Base-by-base conservation (phyloP, 2,329 filamentous ascomycete genomes). In the Nemania sp. region DNA sequence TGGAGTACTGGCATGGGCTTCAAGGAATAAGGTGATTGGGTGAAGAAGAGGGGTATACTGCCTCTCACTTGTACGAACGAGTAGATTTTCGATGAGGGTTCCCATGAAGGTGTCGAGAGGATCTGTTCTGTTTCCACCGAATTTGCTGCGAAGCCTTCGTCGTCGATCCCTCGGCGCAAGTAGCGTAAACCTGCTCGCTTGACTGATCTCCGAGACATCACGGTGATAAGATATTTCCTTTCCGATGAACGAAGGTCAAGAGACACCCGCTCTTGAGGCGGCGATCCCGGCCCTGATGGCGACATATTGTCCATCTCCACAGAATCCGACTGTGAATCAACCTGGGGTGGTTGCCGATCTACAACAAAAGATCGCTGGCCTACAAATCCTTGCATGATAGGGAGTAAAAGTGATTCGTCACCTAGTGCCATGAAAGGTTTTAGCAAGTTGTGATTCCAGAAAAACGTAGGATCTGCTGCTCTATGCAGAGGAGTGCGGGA, bases 71-170 rank as follows among this genome's bases (percentile, higher is more conserved):
- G 94, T 3, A 95, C 75, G 64, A 96, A 95, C 0, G 91, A 96
- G 69, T 90, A 89, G 2, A 87, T 78, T 61, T 84, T 90, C 2
- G 72, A 76, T 0, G 78, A 73, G 0, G 79, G 68, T 15, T 84
- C 79, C 84, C 89, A 92, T 1, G 79, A 78, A 2, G 84, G 77
- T 0, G 82, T 81, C 0, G 90, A 94, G 2, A 99, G 78, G 8
- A 99, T 88, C 71, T 99, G 94, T 68, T 99, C 94, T 0, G 93
- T 96, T 74, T 99, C 94, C 17, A 97, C 93, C 23, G 80, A 86
- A 66, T 99, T 99, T 15, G 94, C 94, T 4, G 89, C 86, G 64
- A 89, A 86, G 0, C 94, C 94, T 54, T 92, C 84, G 54, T 97
- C 91, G 63, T 99, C 91, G 19, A 96, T 83, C 6, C 94, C 94